phyloP scores from a whole-genome alignment of 441 rosid species.

The Pelargonium australe region DNA sequence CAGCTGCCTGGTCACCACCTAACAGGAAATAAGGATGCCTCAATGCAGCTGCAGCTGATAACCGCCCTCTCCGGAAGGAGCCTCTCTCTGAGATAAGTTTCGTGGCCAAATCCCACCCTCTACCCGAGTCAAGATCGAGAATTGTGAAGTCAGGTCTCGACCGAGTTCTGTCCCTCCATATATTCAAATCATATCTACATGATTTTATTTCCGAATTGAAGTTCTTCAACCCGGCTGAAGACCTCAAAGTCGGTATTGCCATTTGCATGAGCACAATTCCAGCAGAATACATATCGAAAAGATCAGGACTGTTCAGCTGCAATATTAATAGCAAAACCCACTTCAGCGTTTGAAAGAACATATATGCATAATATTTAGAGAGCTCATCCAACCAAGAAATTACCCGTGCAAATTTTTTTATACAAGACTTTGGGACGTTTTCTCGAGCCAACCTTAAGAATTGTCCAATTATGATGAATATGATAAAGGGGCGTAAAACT shows the following conservation, averaged over 20 bases:
- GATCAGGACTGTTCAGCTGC: slow-evolving; percentile 93
- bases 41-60: slow-evolving; percentile 86
- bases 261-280: slow-evolving; percentile 90
- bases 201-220: slow-evolving; percentile 67
- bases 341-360: slow-evolving; percentile 13
- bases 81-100: slow-evolving; percentile 80
- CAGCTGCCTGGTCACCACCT: slow-evolving; percentile 92
- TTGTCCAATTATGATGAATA: background rate
- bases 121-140: slow-evolving; percentile 83
- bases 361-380: background rate
- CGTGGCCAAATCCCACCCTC: slow-evolving; percentile 92
- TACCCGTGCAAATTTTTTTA: no score
- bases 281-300: slow-evolving; percentile 82
- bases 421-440: background rate
- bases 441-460: background rate
- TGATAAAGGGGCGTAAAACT: background rate
- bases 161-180: slow-evolving; percentile 66
- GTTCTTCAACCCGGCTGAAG: slow-evolving; percentile 64
- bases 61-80: slow-evolving; percentile 67
- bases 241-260: slow-evolving; percentile 75
- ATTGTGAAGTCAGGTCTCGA: slow-evolving; percentile 67
- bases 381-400: no score
- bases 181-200: slow-evolving; percentile 54
- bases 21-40: slow-evolving; percentile 92
- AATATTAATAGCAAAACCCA: slow-evolving; percentile 19